phyloP scores from a whole-genome alignment of 495 filamentous ascomycete species.

The Hypoxylon trugodes region DNA sequence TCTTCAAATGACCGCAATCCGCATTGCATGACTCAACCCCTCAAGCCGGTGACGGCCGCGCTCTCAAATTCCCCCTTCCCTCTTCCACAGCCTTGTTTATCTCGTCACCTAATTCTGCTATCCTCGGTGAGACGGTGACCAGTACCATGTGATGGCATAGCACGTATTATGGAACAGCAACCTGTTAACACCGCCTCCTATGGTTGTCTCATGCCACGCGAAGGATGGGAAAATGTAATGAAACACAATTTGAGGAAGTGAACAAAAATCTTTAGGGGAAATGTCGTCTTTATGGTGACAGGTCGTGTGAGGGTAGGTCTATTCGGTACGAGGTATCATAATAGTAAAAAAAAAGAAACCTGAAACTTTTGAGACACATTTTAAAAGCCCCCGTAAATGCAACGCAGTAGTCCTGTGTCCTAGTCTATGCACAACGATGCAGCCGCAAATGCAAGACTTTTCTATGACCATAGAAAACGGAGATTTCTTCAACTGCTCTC shows the following conservation, averaged over 20 bases:
- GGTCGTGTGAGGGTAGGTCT: constrained; percentile 39
- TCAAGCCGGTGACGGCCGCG: neutral
- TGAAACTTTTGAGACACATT: constrained; percentile 57
- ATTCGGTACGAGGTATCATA: constrained; percentile 54
- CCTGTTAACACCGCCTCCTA: constrained; percentile 15
- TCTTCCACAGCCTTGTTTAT: constrained; percentile 8
- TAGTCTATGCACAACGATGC: constrained; percentile 49
- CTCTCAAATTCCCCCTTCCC: constrained; percentile 5
- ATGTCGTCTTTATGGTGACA: constrained; percentile 39
- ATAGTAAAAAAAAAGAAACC: constrained; percentile 44
- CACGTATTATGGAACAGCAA: constrained; percentile 22
- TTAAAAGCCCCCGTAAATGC: constrained; percentile 57
- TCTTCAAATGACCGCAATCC: constrained; percentile 10
- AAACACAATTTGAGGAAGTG: constrained; percentile 35
- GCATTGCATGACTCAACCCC: constrained; percentile 5
- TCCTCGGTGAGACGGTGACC: constrained; percentile 1
- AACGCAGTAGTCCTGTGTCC: constrained; percentile 48
- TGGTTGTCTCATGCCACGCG: constrained; percentile 7
- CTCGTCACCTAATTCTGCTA: constrained; percentile 1
- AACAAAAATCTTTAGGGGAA: constrained; percentile 26
- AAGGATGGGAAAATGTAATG: constrained; percentile 30
- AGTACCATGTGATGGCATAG: constrained; percentile 12
- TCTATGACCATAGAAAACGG: constrained; percentile 37
- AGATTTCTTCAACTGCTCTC: constrained; percentile 49
- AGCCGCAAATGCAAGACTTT: constrained; percentile 46